A percentile compares a stretch with the other conserved stretches of the same genome.
These are phyloP conservation scores for Blastomyces parvus DNA, from an alignment of 2,329 filamentous ascomycete species.

Conservation along the genomic window DNA sequence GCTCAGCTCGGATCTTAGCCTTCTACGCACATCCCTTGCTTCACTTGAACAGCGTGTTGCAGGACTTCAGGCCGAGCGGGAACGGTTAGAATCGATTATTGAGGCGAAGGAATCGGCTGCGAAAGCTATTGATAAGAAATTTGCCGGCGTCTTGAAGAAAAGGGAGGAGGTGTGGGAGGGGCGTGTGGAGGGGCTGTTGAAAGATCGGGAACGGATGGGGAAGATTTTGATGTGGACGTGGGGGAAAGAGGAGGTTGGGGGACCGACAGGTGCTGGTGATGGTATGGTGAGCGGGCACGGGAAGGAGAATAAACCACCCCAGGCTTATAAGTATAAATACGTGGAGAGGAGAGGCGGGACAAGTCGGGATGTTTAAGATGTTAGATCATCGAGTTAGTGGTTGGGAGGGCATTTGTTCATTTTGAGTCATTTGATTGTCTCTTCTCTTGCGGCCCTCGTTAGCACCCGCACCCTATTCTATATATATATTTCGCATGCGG, in stretches of 20 bases:
- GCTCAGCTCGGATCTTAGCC: conserved; percentile 26
- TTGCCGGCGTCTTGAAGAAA: conserved; percentile 33
- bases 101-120: conserved; percentile 34
- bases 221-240: conserved; percentile 33
- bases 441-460: neutral
- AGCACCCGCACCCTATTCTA: neutral
- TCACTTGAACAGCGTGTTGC: conserved; percentile 22
- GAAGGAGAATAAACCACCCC: conserved; percentile 9
- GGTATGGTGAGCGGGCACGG: conserved; percentile 20
- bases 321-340: conserved; percentile 35
- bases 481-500: neutral
- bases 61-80: conserved; percentile 26
- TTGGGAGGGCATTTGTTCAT: neutral
- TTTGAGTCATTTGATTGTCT: neutral
- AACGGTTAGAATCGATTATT: conserved; percentile 27
- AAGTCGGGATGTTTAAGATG: neutral
- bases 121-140: conserved; percentile 31
- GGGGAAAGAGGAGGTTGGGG: conserved; percentile 34
- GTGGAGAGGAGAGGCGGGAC: conserved; percentile 14
- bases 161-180: conserved; percentile 37
- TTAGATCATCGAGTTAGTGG: neutral
- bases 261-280: conserved; percentile 16
- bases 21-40: conserved; percentile 20
- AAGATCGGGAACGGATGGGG: conserved; percentile 33
- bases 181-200: conserved; percentile 32